Conservation (phyloP, 768 basidiomycete species). For the Amanita pseudoporphyria region DNA sequence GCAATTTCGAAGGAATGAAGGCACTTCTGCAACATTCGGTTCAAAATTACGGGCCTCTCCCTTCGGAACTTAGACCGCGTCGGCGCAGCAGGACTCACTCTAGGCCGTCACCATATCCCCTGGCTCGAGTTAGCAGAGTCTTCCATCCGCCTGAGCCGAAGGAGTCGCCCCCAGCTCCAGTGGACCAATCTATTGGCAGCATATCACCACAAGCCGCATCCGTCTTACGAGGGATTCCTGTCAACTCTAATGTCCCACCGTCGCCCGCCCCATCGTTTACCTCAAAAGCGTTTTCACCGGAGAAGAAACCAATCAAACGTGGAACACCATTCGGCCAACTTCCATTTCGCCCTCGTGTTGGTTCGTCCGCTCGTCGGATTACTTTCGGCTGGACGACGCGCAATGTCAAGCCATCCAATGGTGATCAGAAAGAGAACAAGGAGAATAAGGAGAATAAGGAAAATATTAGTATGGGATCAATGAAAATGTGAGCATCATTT, state of each 20-base stretch:
- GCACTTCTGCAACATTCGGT: too few species aligned
- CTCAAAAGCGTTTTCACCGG: slow-evolving; percentile 24
- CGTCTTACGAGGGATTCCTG: neutral
- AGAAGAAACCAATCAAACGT: slow-evolving; percentile 21
- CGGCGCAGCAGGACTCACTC: too few species aligned
- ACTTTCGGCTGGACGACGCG: slow-evolving; percentile 60
- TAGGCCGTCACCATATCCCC: too few species aligned
- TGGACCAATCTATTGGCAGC: slow-evolving; percentile 10
- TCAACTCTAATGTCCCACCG: neutral
- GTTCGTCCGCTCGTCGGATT: slow-evolving; percentile 44
- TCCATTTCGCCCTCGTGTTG: slow-evolving; percentile 40
- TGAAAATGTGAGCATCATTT: slow-evolving; percentile 46
- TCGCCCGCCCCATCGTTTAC: slow-evolving; percentile 26
- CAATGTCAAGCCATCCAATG: slow-evolving; percentile 30
- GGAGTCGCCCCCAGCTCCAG: slow-evolving; percentile 8
- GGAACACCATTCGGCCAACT: slow-evolving; percentile 25
- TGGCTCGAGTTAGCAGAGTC: slow-evolving; percentile 31
- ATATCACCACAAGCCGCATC: slow-evolving; percentile 17
- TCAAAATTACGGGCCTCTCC: slow-evolving; percentile 48
- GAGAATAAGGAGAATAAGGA: slow-evolving; percentile 25
- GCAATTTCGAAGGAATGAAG: slow-evolving; percentile 35
- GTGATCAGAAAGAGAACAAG: slow-evolving; percentile 47
- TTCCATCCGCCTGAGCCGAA: slow-evolving; percentile 33
- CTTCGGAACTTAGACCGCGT: too few species aligned
- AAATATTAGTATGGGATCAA: slow-evolving; percentile 23